Percentiles rank a stretch among this genome's conserved stretches.
Evolutionary conservation across 2,329 filamentous ascomycete genomes (phyloP).

Genomic region (Fusarium mangiferae): DNA sequence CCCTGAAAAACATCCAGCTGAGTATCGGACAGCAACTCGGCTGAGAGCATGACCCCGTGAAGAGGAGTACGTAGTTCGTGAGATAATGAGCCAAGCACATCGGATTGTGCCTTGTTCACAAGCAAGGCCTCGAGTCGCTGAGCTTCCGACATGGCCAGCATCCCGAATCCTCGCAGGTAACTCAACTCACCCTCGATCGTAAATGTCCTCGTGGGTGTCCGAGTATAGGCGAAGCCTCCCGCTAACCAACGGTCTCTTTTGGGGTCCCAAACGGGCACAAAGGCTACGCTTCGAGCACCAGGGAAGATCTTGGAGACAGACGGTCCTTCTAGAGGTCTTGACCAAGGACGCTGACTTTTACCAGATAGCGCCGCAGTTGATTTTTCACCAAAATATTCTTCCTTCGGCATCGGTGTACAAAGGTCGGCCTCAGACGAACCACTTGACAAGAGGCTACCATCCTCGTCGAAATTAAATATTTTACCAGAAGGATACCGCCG

Average conservation of each 20-base stretch:
- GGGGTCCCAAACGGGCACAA: conserved; percentile 61
- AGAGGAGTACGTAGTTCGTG: conserved; percentile 71
- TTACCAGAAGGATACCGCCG: conserved; percentile 58
- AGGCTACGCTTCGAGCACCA: conserved; percentile 56
- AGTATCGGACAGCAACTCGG: conserved; percentile 65
- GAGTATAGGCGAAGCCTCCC: conserved; percentile 62
- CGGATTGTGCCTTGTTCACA: conserved; percentile 62
- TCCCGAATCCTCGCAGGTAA: conserved; percentile 62
- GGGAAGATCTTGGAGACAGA: conserved; percentile 52
- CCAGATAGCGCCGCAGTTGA: not conserved
- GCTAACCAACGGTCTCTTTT: conserved; percentile 59
- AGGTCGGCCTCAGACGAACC: conserved; percentile 47
- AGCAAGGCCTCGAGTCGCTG: conserved; percentile 53
- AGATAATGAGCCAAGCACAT: conserved; percentile 68
- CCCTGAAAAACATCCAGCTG: conserved; percentile 58
- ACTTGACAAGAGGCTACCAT: conserved; percentile 49
- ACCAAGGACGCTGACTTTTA: conserved; percentile 1
- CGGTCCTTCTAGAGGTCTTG: conserved; percentile 11
- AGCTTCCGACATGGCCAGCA: conserved; percentile 67
- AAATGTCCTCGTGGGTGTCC: conserved; percentile 55
- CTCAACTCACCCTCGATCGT: conserved; percentile 60
- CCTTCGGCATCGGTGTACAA: not conserved
- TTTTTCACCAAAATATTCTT: not conserved
- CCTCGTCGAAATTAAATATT: conserved; percentile 57
- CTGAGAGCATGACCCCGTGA: conserved; percentile 67